A percentile compares a stretch with the other conserved stretches of the same genome.
These are phyloP conservation scores for Ochromonadaceae sp. DNA, from an alignment of 352 stramenopile species.

Conservation along the genomic window DNA sequence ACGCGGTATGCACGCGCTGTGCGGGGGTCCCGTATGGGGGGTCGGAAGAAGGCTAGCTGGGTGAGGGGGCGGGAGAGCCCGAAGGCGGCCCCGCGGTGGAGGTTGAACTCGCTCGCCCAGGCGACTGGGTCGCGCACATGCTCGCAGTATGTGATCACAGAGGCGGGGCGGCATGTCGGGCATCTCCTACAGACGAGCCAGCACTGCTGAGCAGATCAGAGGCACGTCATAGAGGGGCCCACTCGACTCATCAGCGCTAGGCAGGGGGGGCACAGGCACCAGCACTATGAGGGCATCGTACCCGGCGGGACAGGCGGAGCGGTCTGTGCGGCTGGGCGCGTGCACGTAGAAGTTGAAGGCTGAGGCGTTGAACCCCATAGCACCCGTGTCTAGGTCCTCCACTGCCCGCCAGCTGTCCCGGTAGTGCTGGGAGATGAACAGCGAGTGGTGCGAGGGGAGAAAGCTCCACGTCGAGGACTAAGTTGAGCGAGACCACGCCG, in stretches of 20 bases:
- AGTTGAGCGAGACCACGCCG: too few relatives aligned
- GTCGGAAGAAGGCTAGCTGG: slow-evolving; percentile 46
- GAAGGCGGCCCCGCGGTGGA: slow-evolving; percentile 30
- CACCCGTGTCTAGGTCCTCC: too few relatives aligned
- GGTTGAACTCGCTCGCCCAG: slow-evolving; percentile 30
- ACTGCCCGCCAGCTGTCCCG: too few relatives aligned
- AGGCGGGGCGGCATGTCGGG: slow-evolving; percentile 23
- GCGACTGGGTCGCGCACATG: slow-evolving; percentile 26
- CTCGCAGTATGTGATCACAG: slow-evolving; percentile 27
- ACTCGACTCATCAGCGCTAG: too few relatives aligned
- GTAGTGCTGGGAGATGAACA: too few relatives aligned
- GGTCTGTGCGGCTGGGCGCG: slow-evolving; percentile 39
- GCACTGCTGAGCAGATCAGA: too few relatives aligned
- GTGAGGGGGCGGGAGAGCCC: slow-evolving; percentile 36
- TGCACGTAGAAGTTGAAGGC: slow-evolving; percentile 67
- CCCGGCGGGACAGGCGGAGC: slow-evolving; percentile 34
- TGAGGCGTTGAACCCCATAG: too few relatives aligned
- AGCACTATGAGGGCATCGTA: slow-evolving; percentile 51
- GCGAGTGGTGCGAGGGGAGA: too few relatives aligned
- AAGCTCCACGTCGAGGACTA: too few relatives aligned
- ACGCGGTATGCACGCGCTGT: slow-evolving; percentile 43
- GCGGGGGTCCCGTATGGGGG: slow-evolving; percentile 22
- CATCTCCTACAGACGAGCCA: slow-evolving; percentile 20
- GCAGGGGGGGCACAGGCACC: slow-evolving; percentile 39
- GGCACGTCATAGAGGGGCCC: too few relatives aligned